phyloP scores from a whole-genome alignment of 1,284 basidiomycete genomes.

The Austropuccinia psidii region DNA sequence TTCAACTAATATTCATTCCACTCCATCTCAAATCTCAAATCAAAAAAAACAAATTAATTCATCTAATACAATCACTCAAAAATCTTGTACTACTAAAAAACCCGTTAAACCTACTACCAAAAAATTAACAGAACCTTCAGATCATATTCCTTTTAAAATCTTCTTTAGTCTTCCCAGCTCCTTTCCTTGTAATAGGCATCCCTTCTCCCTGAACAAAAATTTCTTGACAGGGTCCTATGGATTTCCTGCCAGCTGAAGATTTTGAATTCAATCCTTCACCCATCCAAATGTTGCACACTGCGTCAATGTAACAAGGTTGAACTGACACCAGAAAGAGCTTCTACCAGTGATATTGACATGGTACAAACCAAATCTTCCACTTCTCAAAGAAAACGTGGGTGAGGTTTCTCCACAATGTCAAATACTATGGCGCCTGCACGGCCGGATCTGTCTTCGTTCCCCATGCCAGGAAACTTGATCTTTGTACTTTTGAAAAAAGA shows the following conservation, averaged over 20 bases:
- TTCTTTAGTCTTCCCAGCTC: conserved; percentile 64
- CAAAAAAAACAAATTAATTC: no score
- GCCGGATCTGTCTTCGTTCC: conserved; percentile 66
- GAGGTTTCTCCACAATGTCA: conserved; percentile 81
- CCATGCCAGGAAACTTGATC: conserved; percentile 74
- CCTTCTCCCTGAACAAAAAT: conserved; percentile 67
- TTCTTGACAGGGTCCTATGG: conserved; percentile 68
- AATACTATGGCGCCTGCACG: conserved; percentile 69
- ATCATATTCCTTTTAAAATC: no score
- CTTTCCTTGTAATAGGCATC: conserved; percentile 80
- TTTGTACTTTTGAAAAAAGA: conserved; percentile 67
- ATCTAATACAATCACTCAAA: background rate
- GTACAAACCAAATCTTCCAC: conserved; percentile 67
- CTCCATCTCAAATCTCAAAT: no score
- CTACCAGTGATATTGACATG: conserved; percentile 65
- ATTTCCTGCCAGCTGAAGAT: conserved; percentile 55
- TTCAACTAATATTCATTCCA: background rate
- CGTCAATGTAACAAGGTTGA: conserved; percentile 47
- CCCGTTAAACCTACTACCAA: conserved; percentile 10
- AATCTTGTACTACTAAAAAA: conserved; percentile 6
- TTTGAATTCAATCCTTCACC: conserved; percentile 62
- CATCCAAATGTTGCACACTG: conserved; percentile 66
- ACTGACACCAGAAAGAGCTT: conserved; percentile 60
- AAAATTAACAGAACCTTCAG: no score
- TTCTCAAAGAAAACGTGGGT: conserved; percentile 64